Conservation (phyloP, 2,329 filamentous ascomycete species). For the Intubia oerlemansii region DNA sequence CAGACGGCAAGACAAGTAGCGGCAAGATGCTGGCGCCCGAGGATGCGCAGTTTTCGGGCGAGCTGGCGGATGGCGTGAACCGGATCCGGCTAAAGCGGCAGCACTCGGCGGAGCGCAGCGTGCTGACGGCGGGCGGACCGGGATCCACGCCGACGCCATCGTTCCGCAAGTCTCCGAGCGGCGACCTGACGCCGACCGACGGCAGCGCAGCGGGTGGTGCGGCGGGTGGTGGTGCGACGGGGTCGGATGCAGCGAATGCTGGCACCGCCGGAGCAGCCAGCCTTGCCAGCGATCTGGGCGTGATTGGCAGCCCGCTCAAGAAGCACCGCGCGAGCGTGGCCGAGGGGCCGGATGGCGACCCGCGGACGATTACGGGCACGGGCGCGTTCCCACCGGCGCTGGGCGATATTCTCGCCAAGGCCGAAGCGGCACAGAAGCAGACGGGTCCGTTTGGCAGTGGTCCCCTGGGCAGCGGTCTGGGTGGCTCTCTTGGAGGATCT, state of each 20-base stretch:
- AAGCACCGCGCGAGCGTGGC: constrained; percentile 46
- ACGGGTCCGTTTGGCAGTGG: too few species aligned
- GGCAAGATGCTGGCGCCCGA: constrained; percentile 42
- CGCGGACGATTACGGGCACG: constrained; percentile 8
- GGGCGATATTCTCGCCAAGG: constrained; percentile 19
- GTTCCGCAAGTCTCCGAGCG: constrained; percentile 23
- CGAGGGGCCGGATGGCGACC: constrained; percentile 18
- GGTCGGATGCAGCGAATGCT: neutral
- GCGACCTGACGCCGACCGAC: constrained; percentile 20
- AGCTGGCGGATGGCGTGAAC: constrained; percentile 61
- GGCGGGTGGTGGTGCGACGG: constrained; percentile 6
- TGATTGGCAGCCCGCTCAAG: constrained; percentile 52
- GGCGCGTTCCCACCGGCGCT: constrained; percentile 17
- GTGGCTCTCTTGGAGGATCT: too few species aligned
- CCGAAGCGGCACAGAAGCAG: constrained; percentile 14
- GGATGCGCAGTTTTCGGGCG: constrained; percentile 49
- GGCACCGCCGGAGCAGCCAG: neutral
- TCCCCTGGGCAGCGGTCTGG: too few species aligned
- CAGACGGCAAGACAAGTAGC: constrained; percentile 24
- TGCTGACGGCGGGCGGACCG: neutral
- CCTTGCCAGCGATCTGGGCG: constrained; percentile 17
- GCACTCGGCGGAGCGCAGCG: constrained; percentile 49
- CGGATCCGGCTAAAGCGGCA: constrained; percentile 73
- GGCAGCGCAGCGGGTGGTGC: constrained; percentile 10
- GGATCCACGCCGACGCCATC: constrained; percentile 13